These are phyloP conservation scores for Ogataea wickerhamii DNA, from an alignment of 805 yeast species.

Conservation along the genomic window DNA sequence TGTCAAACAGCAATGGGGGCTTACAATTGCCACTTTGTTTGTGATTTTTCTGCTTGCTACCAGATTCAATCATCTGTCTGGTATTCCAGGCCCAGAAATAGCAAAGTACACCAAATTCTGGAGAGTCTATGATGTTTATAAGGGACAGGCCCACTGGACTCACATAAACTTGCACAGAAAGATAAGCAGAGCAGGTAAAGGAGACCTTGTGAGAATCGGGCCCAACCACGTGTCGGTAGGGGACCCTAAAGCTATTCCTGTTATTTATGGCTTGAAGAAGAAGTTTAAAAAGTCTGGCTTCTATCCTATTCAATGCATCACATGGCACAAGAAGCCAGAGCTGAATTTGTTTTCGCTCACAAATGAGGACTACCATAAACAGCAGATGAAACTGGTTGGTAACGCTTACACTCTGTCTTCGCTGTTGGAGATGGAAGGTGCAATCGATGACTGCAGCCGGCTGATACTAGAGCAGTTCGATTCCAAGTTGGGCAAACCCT, in stretches of 20 bases:
- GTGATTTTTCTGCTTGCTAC: constrained; percentile 8
- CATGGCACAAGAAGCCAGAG: constrained; percentile 15
- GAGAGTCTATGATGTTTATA: constrained; percentile 13
- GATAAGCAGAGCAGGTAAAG: constrained; percentile 7
- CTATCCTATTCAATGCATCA: constrained; percentile 15
- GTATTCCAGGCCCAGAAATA: constrained; percentile 13
- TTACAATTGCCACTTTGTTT: constrained; percentile 6
- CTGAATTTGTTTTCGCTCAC: constrained; percentile 13
- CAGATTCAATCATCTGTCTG: constrained; percentile 11
- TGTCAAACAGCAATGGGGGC: constrained; percentile 8
- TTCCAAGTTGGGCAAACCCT: background rate
- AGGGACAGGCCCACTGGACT: constrained; percentile 13
- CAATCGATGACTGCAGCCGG: constrained; percentile 15
- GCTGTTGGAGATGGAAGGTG: constrained; percentile 15
- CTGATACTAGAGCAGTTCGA: constrained; percentile 12
- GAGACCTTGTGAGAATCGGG: constrained; percentile 13
- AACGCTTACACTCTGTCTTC: constrained; percentile 15
- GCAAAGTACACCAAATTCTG: constrained; percentile 13
- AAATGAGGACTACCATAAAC: constrained; percentile 14
- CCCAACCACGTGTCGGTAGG: constrained; percentile 15
- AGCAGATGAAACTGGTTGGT: constrained; percentile 17
- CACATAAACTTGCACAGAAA: constrained; percentile 12
- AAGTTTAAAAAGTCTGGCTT: constrained; percentile 11
- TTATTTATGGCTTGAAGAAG: constrained; percentile 14
- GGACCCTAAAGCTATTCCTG: constrained; percentile 15